These are phyloP conservation scores for Microcyclosporella mali DNA, from an alignment of 2,329 filamentous ascomycete genomes.

Conservation along the genomic window DNA sequence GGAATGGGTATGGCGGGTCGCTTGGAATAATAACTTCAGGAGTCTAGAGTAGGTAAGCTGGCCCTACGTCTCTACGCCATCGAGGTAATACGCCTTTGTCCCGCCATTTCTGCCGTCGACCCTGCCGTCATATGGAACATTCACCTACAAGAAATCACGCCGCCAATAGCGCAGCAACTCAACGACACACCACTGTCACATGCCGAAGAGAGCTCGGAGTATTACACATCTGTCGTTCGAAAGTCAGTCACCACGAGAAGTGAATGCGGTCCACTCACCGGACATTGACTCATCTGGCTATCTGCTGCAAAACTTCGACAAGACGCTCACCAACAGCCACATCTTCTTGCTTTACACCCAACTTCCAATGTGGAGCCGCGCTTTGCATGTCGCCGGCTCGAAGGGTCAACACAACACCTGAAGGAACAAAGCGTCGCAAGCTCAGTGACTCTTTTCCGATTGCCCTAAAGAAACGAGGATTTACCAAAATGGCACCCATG, in stretches of 20 bases:
- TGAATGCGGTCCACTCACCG: slow-evolving; percentile 17
- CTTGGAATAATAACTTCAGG: too few species aligned
- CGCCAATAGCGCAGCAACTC: neutral
- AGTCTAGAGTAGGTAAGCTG: too few species aligned
- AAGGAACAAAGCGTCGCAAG: slow-evolving; percentile 26
- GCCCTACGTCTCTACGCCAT: too few species aligned
- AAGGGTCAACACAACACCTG: slow-evolving; percentile 21
- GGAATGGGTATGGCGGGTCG: too few species aligned
- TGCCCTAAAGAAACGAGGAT: slow-evolving; percentile 6
- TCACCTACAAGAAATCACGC: neutral
- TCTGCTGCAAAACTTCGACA: neutral
- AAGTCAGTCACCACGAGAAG: neutral
- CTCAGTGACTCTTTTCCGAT: slow-evolving; percentile 13
- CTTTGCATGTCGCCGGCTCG: slow-evolving; percentile 30
- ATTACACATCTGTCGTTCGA: neutral
- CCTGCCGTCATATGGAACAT: neutral
- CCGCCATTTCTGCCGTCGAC: too few species aligned
- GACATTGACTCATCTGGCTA: slow-evolving; percentile 17
- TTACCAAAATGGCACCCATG: slow-evolving; percentile 25
- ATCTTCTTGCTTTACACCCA: neutral
- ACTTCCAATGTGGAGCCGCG: slow-evolving; percentile 15
- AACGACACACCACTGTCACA: neutral
- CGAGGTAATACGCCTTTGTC: too few species aligned
- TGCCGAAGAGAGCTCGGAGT: neutral
- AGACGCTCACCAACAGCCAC: too few species aligned